Evolutionary conservation across 208 protist genomes (phyloP), one percentile per base, ranked within the genome.

Genomic region (Naegleria gruberi): DNA sequence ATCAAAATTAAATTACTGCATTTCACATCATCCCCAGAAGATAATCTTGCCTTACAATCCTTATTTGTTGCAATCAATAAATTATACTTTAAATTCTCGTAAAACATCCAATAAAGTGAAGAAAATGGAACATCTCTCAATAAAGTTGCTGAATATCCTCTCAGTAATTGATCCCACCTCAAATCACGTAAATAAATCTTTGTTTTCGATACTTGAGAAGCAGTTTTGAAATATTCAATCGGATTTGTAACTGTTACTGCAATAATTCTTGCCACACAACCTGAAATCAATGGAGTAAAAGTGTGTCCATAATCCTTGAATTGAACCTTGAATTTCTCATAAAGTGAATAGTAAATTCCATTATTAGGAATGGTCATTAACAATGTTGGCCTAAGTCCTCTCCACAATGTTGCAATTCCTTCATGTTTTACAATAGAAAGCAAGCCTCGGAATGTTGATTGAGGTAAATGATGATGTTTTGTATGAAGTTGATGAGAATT

Each of bases 121-220:
- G 87, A 90, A 74, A 90, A 90, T 84, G 87, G 87, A 37, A 55
- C 47, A 40, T 90, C 87, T 90, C 87, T 57, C 15, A 90, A 41
- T 17, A 90, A 42, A 19, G 87, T 90, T 42, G 46, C 10, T 41
- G 6, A 30, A 0, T 74, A 10, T 51, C 87, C 87, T 55, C 7
- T 90, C 45, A 41, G 74, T 37, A 74, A 41, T 55, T 89, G 34
- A 45, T 1, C 15, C 37, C 17, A 40, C 17, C 87, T 12, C 15
- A 84, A 26, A 47, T 47, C 42, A 44, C 41, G 0, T 57, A 44
- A 41, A 23, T 81, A 42, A 26, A 51, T 40, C 43, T 42, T 84
- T 30, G 37, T 51, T 47, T 6, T 44, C 4, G 37, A 57, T 4
- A 43, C 12, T 74, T 90, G 87, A 41, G 17, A 19, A 0, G 19